Base-by-base conservation (phyloP, 305 asterid species). In the Fraxinus latifolia region DNA sequence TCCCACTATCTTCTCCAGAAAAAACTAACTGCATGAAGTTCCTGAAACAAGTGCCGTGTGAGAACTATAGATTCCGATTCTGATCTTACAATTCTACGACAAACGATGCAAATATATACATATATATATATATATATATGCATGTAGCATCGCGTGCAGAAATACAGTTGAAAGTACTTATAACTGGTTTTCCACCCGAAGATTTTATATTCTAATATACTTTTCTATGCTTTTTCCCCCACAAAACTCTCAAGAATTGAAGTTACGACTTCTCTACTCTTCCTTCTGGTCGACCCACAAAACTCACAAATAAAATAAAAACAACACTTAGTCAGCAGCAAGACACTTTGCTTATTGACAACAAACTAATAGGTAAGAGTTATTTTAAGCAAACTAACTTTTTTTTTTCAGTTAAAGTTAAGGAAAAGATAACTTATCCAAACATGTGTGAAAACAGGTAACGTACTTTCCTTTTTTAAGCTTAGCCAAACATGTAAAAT, bases 1-100 rank as follows among this genome's bases (percentile, higher is more conserved):
- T 91, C 77, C 99, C 98, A 77, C 91, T 92, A 83, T 88, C 90
- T 50, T 96, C 98, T 32, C 87, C 90, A 25, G 99, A 86, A 85
- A 93, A 91, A 60, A 92, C 91, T 85, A 93, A 78, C 84, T 90
- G 98, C 82, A 93, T 65, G 74, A 93, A 96, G 89, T 94, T 90
- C 92, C 99, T 96, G 92, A 80, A 84, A 84, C 79, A 81, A 80
- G 82, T 11, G 32, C 50, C 11, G 27, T 5, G 32, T 72, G 71
- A 80, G 80, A 82, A 78, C 81, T 50, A 19, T 23, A 50, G 71
- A 42, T 12, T 21, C 39, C 25, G 29, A 39, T 60, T 21, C 12
- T 60, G 14, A 60, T 60, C 70, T 1, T 19, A 58, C 23, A 58
- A 58, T 19, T 58, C 70, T 19, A 19, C 31, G 1, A 58, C 21